Conservation (phyloP, 2,329 filamentous ascomycete genomes). For the Colletotrichum acutatum region DNA sequence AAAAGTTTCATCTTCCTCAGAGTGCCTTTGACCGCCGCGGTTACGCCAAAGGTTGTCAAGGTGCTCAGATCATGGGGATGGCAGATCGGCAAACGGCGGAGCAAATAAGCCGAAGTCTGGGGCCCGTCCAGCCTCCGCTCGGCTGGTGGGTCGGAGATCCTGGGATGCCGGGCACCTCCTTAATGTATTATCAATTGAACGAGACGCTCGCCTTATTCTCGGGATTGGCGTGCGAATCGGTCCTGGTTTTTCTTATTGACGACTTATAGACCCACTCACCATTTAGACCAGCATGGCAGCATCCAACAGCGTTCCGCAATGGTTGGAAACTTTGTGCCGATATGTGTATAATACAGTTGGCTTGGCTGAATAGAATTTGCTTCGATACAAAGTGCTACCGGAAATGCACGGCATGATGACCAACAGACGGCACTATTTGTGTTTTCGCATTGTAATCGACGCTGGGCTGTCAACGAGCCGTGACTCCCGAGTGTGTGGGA, state of each 20-base stretch:
- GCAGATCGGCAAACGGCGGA: constrained; percentile 81
- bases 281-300: constrained; percentile 20
- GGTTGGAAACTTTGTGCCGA: constrained; percentile 14
- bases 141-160: constrained; percentile 10
- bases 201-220: constrained; percentile 12
- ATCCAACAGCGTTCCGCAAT: neutral
- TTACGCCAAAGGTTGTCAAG: constrained; percentile 96
- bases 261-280: constrained; percentile 30
- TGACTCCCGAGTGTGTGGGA: constrained; percentile 10
- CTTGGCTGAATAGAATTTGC: constrained; percentile 31
- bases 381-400: constrained; percentile 19
- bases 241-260: constrained; percentile 18
- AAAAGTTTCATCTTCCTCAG: constrained; percentile 97
- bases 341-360: constrained; percentile 15
- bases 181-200: constrained; percentile 23
- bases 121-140: constrained; percentile 1
- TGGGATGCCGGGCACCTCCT: constrained; percentile 1
- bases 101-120: constrained; percentile 17
- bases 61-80: constrained; percentile 88
- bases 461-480: neutral
- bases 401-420: constrained; percentile 10
- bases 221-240: constrained; percentile 13
- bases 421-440: constrained; percentile 14
- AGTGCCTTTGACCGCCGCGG: constrained; percentile 90
- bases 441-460: constrained; percentile 12